phyloP scores from a whole-genome alignment of 495 filamentous ascomycete genomes.

The Massariosphaeria phaeospora region DNA sequence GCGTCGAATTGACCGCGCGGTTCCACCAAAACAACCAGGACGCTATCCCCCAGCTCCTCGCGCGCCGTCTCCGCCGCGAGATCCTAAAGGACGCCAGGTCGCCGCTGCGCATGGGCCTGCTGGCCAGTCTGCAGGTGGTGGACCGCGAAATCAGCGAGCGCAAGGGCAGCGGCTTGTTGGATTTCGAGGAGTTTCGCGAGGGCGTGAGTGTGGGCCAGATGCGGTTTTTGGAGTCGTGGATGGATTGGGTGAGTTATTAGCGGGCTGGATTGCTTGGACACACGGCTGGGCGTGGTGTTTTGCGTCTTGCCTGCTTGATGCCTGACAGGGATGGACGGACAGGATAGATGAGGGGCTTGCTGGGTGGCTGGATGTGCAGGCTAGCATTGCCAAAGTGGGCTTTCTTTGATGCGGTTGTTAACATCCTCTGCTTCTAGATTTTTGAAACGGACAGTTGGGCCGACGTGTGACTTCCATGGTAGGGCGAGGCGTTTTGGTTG shows the following conservation, averaged over 20 bases:
- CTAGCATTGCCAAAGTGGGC: neutral
- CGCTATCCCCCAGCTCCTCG: slow-evolving; percentile 1
- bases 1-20: too few relatives aligned
- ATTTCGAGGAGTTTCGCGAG: slow-evolving; percentile 22
- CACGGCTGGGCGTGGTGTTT: neutral
- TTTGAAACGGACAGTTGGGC: too few relatives aligned
- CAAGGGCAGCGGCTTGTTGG: slow-evolving; percentile 24
- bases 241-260: slow-evolving; percentile 33
- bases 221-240: slow-evolving; percentile 30
- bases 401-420: neutral
- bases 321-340: too few relatives aligned
- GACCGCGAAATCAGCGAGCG: slow-evolving; percentile 23
- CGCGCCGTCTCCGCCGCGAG: slow-evolving; percentile 7
- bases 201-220: slow-evolving; percentile 9
- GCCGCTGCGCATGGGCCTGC: slow-evolving; percentile 3
- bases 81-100: neutral
- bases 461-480: too few relatives aligned
- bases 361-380: neutral
- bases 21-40: too few relatives aligned
- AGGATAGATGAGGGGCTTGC: too few relatives aligned
- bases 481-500: too few relatives aligned
- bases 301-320: too few relatives aligned
- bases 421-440: too few relatives aligned
- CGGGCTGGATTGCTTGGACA: neutral
- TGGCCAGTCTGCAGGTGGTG: slow-evolving; percentile 20